Evolutionary conservation across 768 basidiomycete species (phyloP).

Genomic region (Pseudohyphozyma bogoriensis): DNA sequence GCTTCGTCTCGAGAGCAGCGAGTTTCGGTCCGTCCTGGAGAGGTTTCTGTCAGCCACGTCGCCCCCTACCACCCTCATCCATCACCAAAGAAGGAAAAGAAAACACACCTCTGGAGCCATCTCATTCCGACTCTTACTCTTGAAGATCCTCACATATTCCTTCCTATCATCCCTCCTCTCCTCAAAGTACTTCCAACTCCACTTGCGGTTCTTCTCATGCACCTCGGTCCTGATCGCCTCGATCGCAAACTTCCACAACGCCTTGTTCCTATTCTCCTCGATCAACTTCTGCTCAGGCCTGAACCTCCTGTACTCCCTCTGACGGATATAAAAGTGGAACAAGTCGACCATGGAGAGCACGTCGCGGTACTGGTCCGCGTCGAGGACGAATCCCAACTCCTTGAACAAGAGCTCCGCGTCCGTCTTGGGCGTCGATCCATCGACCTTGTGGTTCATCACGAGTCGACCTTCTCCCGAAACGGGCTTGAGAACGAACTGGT

Average conservation of each 20-base stretch:
- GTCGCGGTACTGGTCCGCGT: conserved; percentile 90
- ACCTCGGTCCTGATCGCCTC: conserved; percentile 72
- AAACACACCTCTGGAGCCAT: conserved; percentile 49
- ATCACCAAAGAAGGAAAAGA: no score
- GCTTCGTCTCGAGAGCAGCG: conserved; percentile 62
- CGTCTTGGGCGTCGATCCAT: conserved; percentile 65
- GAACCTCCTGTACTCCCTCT: conserved; percentile 68
- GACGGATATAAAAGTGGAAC: conserved; percentile 87
- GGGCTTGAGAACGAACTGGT: conserved; percentile 91
- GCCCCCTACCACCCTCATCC: no score
- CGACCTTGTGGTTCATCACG: conserved; percentile 67
- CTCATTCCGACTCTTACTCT: conserved; percentile 53
- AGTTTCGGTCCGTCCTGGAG: conserved; percentile 36
- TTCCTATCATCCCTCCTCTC: conserved; percentile 80
- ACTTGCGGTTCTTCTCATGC: conserved; percentile 66
- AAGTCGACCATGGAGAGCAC: conserved; percentile 85
- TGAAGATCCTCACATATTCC: conserved; percentile 72
- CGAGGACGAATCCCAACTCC: conserved; percentile 82
- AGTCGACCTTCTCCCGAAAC: conserved; percentile 91
- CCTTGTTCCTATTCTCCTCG: conserved; percentile 50
- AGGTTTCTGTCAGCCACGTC: neutral
- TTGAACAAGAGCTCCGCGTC: conserved; percentile 82
- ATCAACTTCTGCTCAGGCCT: conserved; percentile 58
- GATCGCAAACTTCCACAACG: conserved; percentile 66
- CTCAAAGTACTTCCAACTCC: conserved; percentile 86